Percentiles rank a stretch among this genome's conserved stretches.
Conservation (phyloP, 306 rosid genomes). For the Mucuna pruriens region DNA sequence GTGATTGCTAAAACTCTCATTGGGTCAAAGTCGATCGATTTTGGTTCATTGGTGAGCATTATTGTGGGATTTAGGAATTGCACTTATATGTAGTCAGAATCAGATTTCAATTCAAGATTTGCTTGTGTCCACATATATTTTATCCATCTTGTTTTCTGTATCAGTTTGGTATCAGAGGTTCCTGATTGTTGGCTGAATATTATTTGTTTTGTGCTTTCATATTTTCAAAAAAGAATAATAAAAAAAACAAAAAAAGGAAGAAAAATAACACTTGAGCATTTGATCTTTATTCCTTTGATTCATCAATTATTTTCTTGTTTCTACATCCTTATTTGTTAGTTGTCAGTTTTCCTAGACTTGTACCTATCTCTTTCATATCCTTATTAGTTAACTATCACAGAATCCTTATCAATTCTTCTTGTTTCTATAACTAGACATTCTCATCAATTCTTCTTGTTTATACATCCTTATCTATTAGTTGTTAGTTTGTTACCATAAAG, state of each 20-base stretch:
- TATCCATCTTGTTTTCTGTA: neutral
- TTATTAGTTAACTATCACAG: neutral
- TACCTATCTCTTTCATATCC: neutral
- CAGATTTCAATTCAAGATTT: neutral
- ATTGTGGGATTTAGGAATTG: neutral
- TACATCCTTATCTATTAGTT: neutral
- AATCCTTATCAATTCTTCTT: neutral
- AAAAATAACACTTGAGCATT: neutral
- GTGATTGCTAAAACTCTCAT: neutral
- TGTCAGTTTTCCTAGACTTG: neutral
- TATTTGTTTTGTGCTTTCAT: neutral
- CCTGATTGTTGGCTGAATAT: neutral
- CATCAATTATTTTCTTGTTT: neutral
- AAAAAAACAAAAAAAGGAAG: neutral
- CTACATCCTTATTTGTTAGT: neutral
- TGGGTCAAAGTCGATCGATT: neutral
- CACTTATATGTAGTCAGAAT: neutral
- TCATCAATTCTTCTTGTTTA: neutral
- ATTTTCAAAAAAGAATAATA: neutral
- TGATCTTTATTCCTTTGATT: neutral
- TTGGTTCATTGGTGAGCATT: neutral
- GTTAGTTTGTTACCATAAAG: no score
- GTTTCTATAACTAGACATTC: neutral
- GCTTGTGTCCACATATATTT: neutral
- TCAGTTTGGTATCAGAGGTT: neutral